Evolutionary conservation across 331 rosid genomes (phyloP).

Genomic region (Quercus lobata): DNA sequence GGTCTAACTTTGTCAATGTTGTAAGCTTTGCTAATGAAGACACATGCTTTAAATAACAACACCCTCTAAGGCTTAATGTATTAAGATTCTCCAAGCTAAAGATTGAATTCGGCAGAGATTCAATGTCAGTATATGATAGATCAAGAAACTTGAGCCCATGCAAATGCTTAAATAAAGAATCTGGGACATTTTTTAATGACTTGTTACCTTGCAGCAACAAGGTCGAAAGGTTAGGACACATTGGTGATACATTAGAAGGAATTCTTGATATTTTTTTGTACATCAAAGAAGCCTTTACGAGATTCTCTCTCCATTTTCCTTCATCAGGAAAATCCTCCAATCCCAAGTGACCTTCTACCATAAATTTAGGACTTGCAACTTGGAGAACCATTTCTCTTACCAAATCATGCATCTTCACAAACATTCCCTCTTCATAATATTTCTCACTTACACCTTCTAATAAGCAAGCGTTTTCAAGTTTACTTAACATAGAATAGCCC

Average conservation of each 20-base stretch:
- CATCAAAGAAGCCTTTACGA: constrained; percentile 29
- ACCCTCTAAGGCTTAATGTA: neutral
- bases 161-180: constrained; percentile 27
- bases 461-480: constrained; percentile 9
- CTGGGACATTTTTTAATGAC: neutral
- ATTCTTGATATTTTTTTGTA: constrained; percentile 9
- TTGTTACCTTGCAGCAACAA: constrained; percentile 6
- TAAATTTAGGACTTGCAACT: neutral
- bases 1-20: constrained; percentile 16
- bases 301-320: constrained; percentile 15
- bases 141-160: constrained; percentile 21
- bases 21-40: constrained; percentile 15
- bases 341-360: constrained; percentile 6
- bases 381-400: constrained; percentile 16
- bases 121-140: neutral
- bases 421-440: too few species aligned
- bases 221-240: constrained; percentile 23
- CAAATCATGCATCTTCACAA: constrained; percentile 30
- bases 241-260: constrained; percentile 16
- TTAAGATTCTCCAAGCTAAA: constrained; percentile 13
- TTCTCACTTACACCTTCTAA: neutral
- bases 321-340: constrained; percentile 11
- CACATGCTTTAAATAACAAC: neutral
- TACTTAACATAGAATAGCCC: constrained; percentile 16
- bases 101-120: constrained; percentile 19